Conservation (phyloP, 305 asterid species). For the Fraxinus dipetala region DNA sequence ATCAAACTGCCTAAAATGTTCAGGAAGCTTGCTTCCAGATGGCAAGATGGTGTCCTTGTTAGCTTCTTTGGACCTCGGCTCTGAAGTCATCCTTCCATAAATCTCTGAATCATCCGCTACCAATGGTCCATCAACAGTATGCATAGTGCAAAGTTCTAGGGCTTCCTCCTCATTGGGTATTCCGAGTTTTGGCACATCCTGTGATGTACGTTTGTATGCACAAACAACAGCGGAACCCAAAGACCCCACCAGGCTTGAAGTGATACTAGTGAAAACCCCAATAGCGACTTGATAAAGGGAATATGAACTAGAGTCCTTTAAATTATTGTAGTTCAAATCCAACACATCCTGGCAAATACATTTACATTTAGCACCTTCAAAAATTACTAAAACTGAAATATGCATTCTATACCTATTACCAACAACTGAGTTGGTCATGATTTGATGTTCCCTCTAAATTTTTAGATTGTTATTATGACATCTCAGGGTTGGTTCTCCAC, state of each 20-base stretch:
- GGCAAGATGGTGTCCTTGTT: constrained; percentile 30
- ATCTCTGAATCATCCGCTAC: constrained; percentile 29
- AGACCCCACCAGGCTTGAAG: constrained; percentile 56
- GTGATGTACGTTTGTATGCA: constrained; percentile 44
- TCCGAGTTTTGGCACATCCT: constrained; percentile 24
- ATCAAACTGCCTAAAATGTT: constrained; percentile 63
- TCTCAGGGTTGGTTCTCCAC: neutral
- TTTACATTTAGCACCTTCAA: constrained; percentile 12
- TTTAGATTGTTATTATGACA: neutral
- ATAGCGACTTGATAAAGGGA: constrained; percentile 65
- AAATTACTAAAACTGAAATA: neutral
- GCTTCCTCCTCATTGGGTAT: constrained; percentile 41
- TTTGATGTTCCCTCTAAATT: neutral
- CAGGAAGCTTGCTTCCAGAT: constrained; percentile 38
- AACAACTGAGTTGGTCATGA: neutral
- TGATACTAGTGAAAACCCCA: constrained; percentile 47
- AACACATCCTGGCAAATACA: constrained; percentile 42
- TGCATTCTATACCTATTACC: neutral
- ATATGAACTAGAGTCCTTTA: constrained; percentile 35
- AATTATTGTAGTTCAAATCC: constrained; percentile 30
- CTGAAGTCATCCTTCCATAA: constrained; percentile 30
- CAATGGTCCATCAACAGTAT: constrained; percentile 27
- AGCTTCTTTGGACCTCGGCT: constrained; percentile 29
- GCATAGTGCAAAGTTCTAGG: constrained; percentile 40
- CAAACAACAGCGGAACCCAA: constrained; percentile 42